Evolutionary conservation across 768 basidiomycete species (phyloP).

Genomic region (Lactarius trivialis): DNA sequence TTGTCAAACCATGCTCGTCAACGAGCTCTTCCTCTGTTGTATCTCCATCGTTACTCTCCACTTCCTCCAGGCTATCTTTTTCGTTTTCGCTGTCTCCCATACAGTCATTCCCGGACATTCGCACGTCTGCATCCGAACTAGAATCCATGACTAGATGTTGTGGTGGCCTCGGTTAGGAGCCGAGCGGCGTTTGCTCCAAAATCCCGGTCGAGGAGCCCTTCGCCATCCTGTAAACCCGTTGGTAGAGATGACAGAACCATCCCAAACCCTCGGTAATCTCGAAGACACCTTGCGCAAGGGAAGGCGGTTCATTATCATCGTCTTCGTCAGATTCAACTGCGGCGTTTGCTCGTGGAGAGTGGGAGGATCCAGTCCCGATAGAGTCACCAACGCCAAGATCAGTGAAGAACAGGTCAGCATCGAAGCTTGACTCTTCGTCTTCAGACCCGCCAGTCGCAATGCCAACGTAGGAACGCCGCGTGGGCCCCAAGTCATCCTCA

Average conservation of each 20-base stretch:
- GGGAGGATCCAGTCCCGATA: slow-evolving; percentile 37
- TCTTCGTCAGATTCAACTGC: slow-evolving; percentile 33
- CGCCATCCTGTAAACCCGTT: slow-evolving; percentile 51
- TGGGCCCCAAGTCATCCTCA: slow-evolving; percentile 29
- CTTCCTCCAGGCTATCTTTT: slow-evolving; percentile 29
- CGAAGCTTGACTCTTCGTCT: slow-evolving; percentile 69
- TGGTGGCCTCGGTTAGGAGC: slow-evolving; percentile 42
- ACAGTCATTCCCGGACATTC: slow-evolving; percentile 37
- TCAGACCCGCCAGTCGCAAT: slow-evolving; percentile 75
- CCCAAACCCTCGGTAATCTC: slow-evolving; percentile 69
- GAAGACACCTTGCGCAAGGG: slow-evolving; percentile 33
- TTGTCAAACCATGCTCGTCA: slow-evolving; percentile 65
- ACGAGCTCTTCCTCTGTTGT: slow-evolving; percentile 83
- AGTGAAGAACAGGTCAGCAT: slow-evolving; percentile 80
- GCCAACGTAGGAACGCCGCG: slow-evolving; percentile 46
- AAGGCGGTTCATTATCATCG: slow-evolving; percentile 17
- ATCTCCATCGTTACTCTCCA: slow-evolving; percentile 48
- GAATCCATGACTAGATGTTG: slow-evolving; percentile 38
- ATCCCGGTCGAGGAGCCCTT: slow-evolving; percentile 58
- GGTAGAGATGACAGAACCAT: slow-evolving; percentile 68
- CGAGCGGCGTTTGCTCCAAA: slow-evolving; percentile 56
- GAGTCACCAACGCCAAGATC: slow-evolving; percentile 64
- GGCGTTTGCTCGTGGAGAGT: slow-evolving; percentile 24
- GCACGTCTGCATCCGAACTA: slow-evolving; percentile 42
- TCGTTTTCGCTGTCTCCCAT: slow-evolving; percentile 40